Base-by-base conservation (phyloP, 192 early-diverging fungal genomes). In the Coemansia sp. region DNA sequence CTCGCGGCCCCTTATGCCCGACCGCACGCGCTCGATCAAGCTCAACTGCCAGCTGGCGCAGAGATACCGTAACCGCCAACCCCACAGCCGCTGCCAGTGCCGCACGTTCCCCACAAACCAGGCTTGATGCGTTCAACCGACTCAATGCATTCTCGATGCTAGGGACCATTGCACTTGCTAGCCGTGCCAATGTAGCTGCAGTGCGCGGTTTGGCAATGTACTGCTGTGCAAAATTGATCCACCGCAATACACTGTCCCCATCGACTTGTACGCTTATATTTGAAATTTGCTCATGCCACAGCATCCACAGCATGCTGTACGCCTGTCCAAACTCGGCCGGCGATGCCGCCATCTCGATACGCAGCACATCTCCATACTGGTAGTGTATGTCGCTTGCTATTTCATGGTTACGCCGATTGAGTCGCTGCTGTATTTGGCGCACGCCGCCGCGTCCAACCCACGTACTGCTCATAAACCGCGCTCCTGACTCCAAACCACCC, bases 391-490 rank as follows among this genome's bases (percentile, higher is more conserved):
- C 23, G 8, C 5, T 23, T 1, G 9, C 1, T 11, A 15, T 44
- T 18, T 32, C 51, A n/a, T 6, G 17, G 10, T 16, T 21, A 10
- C 34, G 28, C 2, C 37, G 18, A 17, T 30, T 18, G 15, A 69
- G 53, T 11, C 47, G 54, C 41, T 56, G 60, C 41, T 40, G 46
- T 5, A 71, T 43, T 32, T 46, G 54, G 8, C 53, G 52, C 23
- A 77, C 36, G 1, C 74, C 74, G 28, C 74, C 74, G 11, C 64
- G 63, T 12, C 59, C 60, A 36, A 77, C 51, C 74, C 74, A 77
- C 21, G 58, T 53, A 43, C 37, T 51, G 53, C 48, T 71, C 9
- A 20, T 30, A 46, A 77, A 77, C 41, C 64, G 64, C 26, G 57
- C 45, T 1, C 74, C 74, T 1, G 74, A 77, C 9, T 26, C 30